A percentile compares a stretch with the other conserved stretches of the same genome.
These are phyloP conservation scores for Plasmodium reichenowi DNA, from an alignment of 169 alveolate genomes.

Conservation along the genomic window DNA sequence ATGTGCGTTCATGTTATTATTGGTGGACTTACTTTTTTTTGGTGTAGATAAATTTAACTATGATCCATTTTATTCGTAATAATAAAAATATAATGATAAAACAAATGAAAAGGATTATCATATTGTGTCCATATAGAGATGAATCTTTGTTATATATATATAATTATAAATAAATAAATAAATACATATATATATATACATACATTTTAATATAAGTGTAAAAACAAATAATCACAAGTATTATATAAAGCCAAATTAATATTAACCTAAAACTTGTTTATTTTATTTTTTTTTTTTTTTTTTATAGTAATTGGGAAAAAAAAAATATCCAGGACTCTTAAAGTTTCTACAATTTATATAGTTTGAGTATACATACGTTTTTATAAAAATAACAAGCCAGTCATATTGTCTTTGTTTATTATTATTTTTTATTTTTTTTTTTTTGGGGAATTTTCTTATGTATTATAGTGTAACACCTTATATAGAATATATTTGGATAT, in stretches of 20 bases:
- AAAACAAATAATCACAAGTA: neutral
- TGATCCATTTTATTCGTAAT: conserved; percentile 77
- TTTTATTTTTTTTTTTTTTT: conserved; percentile 15
- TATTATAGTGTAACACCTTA: too few relatives aligned
- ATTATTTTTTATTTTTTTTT: too few relatives aligned
- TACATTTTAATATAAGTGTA: neutral
- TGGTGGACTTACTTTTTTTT: conserved; percentile 57
- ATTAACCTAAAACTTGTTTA: neutral
- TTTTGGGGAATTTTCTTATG: too few relatives aligned
- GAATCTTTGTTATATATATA: too few relatives aligned
- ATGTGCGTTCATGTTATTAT: conserved; percentile 37
- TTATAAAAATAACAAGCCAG: neutral
- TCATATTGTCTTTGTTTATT: neutral
- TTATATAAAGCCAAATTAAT: neutral
- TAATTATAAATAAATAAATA: neutral
- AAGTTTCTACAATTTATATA: neutral
- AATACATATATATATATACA: neutral
- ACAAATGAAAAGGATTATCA: neutral
- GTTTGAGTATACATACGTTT: neutral
- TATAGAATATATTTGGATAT: too few relatives aligned
- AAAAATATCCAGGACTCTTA: conserved; percentile 30
- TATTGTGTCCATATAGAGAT: too few relatives aligned
- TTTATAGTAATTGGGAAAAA: conserved; percentile 72
- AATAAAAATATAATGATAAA: conserved; percentile 16
- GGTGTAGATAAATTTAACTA: conserved; percentile 74